phyloP scores from a whole-genome alignment of 768 basidiomycete genomes.

The Russula foetens region DNA sequence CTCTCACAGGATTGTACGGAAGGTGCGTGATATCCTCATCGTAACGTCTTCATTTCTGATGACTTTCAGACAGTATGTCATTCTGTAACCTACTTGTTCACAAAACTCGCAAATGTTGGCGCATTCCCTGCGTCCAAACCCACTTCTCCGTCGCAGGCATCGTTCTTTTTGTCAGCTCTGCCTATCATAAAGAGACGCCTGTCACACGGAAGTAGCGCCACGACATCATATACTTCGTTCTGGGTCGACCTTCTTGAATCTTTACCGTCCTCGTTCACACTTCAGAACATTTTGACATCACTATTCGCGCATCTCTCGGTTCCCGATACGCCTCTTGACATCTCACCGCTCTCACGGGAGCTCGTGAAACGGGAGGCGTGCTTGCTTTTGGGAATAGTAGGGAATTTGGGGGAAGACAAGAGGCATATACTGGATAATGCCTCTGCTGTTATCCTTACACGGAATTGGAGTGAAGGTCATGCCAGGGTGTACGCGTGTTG shows the following conservation, averaged over 20 bases:
- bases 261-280: constrained; percentile 41
- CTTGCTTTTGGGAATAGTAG: constrained; percentile 48
- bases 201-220: constrained; percentile 18
- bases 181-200: constrained; percentile 41
- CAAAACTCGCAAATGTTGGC: constrained; percentile 61
- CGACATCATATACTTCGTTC: constrained; percentile 34
- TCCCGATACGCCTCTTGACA: constrained; percentile 27
- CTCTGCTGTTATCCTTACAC: constrained; percentile 42
- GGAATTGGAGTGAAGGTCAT: constrained; percentile 51
- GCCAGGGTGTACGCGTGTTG: constrained; percentile 65
- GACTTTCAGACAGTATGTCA: constrained; percentile 21
- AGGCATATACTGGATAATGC: constrained; percentile 45
- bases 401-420: constrained; percentile 35
- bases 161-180: constrained; percentile 54
- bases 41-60: not conserved
- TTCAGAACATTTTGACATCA: constrained; percentile 53
- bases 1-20: constrained; percentile 31
- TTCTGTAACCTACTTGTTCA: constrained; percentile 48
- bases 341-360: constrained; percentile 30
- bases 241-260: constrained; percentile 43
- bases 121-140: constrained; percentile 49
- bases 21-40: constrained; percentile 33
- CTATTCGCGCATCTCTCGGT: constrained; percentile 43
- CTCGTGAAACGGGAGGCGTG: constrained; percentile 45
- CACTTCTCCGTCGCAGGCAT: constrained; percentile 50